Percentiles rank a stretch among this genome's conserved stretches.
phyloP scores from a whole-genome alignment of 1,139 yeast genomes.

The Wickerhamomyces sp. region DNA sequence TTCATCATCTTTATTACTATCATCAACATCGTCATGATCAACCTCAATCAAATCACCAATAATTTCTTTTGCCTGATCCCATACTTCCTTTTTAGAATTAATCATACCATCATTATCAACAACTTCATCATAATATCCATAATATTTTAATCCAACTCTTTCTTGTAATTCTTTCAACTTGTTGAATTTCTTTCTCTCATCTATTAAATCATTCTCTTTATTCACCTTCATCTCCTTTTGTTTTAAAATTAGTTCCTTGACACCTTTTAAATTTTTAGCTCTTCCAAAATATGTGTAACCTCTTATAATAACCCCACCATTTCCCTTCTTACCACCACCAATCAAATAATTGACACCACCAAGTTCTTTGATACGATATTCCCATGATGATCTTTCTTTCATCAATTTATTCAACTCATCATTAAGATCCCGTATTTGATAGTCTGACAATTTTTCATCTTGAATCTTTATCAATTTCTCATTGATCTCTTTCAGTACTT shows the following conservation, averaged over 20 bases:
- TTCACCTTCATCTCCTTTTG: slow-evolving; percentile 28
- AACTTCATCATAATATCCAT: slow-evolving; percentile 41
- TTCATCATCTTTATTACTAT: slow-evolving; percentile 8
- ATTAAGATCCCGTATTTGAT: slow-evolving; percentile 66
- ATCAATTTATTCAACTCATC: slow-evolving; percentile 68
- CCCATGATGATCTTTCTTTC: slow-evolving; percentile 74
- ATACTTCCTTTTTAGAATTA: slow-evolving; percentile 16
- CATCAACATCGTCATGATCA: slow-evolving; percentile 4
- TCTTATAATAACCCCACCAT: slow-evolving; percentile 15
- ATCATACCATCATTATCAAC: slow-evolving; percentile 26
- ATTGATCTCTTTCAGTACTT: slow-evolving; percentile 60
- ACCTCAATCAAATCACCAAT: slow-evolving; percentile 10
- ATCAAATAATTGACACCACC: slow-evolving; percentile 64
- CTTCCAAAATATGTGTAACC: slow-evolving; percentile 67
- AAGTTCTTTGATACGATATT: slow-evolving; percentile 57
- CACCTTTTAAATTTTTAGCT: slow-evolving; percentile 78
- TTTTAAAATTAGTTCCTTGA: slow-evolving; percentile 44
- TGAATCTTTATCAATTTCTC: slow-evolving; percentile 57
- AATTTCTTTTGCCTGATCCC: slow-evolving; percentile 11
- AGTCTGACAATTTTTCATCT: slow-evolving; percentile 54
- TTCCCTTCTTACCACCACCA: not conserved
- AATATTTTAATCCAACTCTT: slow-evolving; percentile 36
- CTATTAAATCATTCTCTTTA: slow-evolving; percentile 17
- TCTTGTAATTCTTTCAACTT: slow-evolving; percentile 16
- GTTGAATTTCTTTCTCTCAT: slow-evolving; percentile 20